Conservation (phyloP, 176 grass and related monocot species). For the Phoenix roebelenii region DNA sequence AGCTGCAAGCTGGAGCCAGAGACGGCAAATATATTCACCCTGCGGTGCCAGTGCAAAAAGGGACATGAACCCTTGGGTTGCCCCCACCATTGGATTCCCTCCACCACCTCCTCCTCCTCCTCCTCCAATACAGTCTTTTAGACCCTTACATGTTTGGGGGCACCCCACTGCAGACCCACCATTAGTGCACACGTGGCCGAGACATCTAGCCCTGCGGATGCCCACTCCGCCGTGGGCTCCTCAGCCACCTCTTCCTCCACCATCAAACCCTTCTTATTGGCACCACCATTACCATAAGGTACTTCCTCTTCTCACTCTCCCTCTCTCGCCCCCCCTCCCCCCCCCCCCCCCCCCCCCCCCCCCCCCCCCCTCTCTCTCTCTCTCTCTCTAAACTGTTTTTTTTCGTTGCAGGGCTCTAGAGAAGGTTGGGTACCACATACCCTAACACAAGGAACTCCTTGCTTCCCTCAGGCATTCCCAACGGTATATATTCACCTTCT, state of each 20-base stretch:
- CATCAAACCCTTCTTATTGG: constrained; percentile 54
- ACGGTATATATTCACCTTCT: constrained; percentile 2
- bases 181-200: constrained; percentile 51
- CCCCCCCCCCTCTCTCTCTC: constrained; percentile 8
- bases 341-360: background rate
- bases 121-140: constrained; percentile 27
- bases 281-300: constrained; percentile 58
- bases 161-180: constrained; percentile 39
- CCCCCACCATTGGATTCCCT: constrained; percentile 60
- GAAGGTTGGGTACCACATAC: constrained; percentile 23
- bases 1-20: constrained; percentile 68
- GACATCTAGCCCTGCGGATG: constrained; percentile 22
- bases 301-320: background rate
- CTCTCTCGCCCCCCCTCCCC: background rate
- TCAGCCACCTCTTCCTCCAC: constrained; percentile 11
- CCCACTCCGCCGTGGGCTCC: constrained; percentile 24
- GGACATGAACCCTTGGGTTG: constrained; percentile 35
- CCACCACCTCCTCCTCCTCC: background rate
- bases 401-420: constrained; percentile 11
- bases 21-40: constrained; percentile 42
- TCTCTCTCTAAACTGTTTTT: constrained; percentile 3
- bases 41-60: constrained; percentile 3
- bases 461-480: constrained; percentile 41
- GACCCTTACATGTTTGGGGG: constrained; percentile 68
- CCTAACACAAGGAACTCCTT: constrained; percentile 29